Evolutionary conservation across 1,284 basidiomycete genomes (phyloP).

Genomic region (Calocybe gambosa): DNA sequence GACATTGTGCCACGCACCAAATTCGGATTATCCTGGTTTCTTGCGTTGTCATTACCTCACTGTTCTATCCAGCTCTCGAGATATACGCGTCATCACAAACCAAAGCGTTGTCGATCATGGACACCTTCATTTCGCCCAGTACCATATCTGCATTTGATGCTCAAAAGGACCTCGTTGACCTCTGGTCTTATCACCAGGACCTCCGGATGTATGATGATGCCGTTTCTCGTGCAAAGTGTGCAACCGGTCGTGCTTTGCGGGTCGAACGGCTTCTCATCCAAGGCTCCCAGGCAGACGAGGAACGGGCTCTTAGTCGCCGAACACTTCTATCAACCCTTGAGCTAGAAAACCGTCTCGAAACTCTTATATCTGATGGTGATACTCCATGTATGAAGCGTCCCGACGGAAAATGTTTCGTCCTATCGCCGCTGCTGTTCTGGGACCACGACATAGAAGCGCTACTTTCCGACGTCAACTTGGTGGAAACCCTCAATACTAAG

Average conservation of each 20-base stretch:
- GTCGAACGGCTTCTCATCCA: slow-evolving; percentile 72
- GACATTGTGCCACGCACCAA: slow-evolving; percentile 85
- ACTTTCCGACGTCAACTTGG: slow-evolving; percentile 47
- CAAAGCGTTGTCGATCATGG: slow-evolving; percentile 58
- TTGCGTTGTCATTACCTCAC: slow-evolving; percentile 90
- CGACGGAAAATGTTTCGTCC: slow-evolving; percentile 53
- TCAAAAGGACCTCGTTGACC: slow-evolving; percentile 57
- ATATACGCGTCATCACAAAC: slow-evolving; percentile 73
- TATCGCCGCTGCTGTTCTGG: slow-evolving; percentile 76
- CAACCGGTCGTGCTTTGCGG: slow-evolving; percentile 68
- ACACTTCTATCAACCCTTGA: slow-evolving; percentile 58
- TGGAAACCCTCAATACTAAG: slow-evolving; percentile 48
- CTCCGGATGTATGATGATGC: slow-evolving; percentile 65
- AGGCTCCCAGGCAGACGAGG: slow-evolving; percentile 44
- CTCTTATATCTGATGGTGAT: slow-evolving; percentile 35
- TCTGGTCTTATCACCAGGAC: slow-evolving; percentile 60
- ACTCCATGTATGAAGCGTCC: slow-evolving; percentile 46
- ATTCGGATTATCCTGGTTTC: slow-evolving; percentile 92
- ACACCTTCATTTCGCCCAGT: slow-evolving; percentile 52
- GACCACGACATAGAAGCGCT: slow-evolving; percentile 49
- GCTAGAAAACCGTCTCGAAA: slow-evolving; percentile 52
- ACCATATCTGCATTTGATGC: slow-evolving; percentile 44
- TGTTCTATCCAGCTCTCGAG: slow-evolving; percentile 89
- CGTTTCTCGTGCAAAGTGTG: slow-evolving; percentile 67
- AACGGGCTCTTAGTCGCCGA: slow-evolving; percentile 52